Evolutionary conservation across 2,329 filamentous ascomycete genomes (phyloP), one percentile per base, ranked within the genome.

Genomic region (Claviceps capensis): DNA sequence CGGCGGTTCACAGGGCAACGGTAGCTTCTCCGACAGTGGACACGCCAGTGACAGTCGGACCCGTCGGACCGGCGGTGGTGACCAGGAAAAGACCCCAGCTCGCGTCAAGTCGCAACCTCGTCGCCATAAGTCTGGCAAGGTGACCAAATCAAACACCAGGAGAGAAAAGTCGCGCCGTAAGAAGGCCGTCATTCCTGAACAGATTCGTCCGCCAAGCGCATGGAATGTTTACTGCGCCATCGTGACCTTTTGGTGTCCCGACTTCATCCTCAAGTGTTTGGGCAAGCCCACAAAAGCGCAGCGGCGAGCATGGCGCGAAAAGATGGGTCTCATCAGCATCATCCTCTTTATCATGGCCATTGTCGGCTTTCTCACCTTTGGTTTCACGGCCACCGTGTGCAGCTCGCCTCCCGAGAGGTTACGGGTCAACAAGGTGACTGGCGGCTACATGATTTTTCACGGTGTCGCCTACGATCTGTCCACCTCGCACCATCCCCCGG

Each of bases 161-260:
- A 70, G 72, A 34, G 62, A 64, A 36, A 23, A 72, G 67, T 56
- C 65, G 34, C 51, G 76, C 8, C 45, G 45, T 37, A 78, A 76
- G 62, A 74, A 72, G 46, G 69, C 74, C 50, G 68, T 72, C 57
- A 72, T 76, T 4, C 76, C 79, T 48, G 78, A 88, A 62, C 79
- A 81, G 53, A 76, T 88, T 48, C 79, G 82, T 2, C 88, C 91
- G 2, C 89, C 88, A 0, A 95, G 86, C 63, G 68, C 94, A 40
- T 98, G 93, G 93, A 94, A 89, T 61, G 83, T 94, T 4, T 98
- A 98, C 72, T 98, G 93, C 68, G 85, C 86, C 47, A 80, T 95
- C 56, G 72, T 98, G 58, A 98, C 93, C 0, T 96, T 97, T 63
- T 97, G 93, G 90, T 86, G 82, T 53, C 93, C 93, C 0, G 84